phyloP scores from a whole-genome alignment of 192 early-diverging fungal species.

The Coemansia umbellata region DNA sequence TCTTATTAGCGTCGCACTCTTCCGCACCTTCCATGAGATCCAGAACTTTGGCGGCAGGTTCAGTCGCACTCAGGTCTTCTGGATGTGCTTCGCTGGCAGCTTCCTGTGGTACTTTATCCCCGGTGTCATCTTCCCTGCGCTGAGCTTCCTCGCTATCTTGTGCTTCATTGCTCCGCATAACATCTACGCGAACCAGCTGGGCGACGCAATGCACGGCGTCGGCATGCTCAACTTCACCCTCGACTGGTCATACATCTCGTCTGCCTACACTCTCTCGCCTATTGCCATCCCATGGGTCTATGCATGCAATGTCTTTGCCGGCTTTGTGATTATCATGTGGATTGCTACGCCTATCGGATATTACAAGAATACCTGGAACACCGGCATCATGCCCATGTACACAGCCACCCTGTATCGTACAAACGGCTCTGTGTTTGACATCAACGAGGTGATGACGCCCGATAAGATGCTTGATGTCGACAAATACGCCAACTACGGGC shows the following conservation, averaged over 20 bases:
- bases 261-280: slow-evolving; percentile 53
- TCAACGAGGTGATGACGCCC: slow-evolving; percentile 53
- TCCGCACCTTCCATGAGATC: slow-evolving; percentile 70
- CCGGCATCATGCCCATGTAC: slow-evolving; percentile 47
- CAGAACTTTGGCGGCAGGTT: slow-evolving; percentile 51
- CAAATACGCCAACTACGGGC: slow-evolving; percentile 58
- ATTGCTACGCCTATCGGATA: slow-evolving; percentile 65
- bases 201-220: slow-evolving; percentile 34
- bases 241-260: slow-evolving; percentile 65
- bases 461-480: slow-evolving; percentile 53
- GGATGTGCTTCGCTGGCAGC: slow-evolving; percentile 41
- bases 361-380: slow-evolving; percentile 59
- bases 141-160: slow-evolving; percentile 61
- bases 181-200: slow-evolving; percentile 48
- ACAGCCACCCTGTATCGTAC: slow-evolving; percentile 58
- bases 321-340: slow-evolving; percentile 67
- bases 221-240: slow-evolving; percentile 61
- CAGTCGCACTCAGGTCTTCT: slow-evolving; percentile 54
- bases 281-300: slow-evolving; percentile 69
- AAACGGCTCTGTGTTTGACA: slow-evolving; percentile 56
- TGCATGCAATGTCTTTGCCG: slow-evolving; percentile 62
- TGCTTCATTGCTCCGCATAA: slow-evolving; percentile 54
- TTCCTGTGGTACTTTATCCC: slow-evolving; percentile 62
- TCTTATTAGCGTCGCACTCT: slow-evolving; percentile 71
- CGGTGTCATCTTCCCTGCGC: slow-evolving; percentile 62